These are phyloP conservation scores for Chalciporus piperatus DNA, from an alignment of 768 basidiomycete species.

Conservation along the genomic window DNA sequence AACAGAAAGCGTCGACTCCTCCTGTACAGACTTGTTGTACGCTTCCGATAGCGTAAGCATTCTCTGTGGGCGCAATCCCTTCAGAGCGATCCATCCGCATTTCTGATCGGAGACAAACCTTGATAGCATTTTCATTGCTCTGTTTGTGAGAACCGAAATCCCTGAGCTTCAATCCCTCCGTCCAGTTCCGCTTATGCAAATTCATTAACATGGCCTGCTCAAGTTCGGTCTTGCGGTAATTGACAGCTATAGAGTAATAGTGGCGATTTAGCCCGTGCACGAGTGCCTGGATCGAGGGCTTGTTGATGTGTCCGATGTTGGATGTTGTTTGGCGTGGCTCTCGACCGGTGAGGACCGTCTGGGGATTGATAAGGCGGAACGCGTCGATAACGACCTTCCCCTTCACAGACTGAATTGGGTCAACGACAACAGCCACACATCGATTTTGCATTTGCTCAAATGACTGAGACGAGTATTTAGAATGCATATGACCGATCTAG, in stretches of 20 bases:
- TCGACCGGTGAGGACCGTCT: constrained; percentile 83
- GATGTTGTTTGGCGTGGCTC: constrained; percentile 97
- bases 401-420: constrained; percentile 98
- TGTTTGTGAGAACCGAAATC: constrained; percentile 90
- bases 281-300: constrained; percentile 97
- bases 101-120: constrained; percentile 52
- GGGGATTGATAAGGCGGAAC: constrained; percentile 94
- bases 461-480: constrained; percentile 53
- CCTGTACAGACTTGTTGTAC: constrained; percentile 98
- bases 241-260: constrained; percentile 97
- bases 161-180: constrained; percentile 87
- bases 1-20: constrained; percentile 90
- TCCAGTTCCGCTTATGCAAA: constrained; percentile 98
- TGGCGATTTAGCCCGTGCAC: constrained; percentile 97
- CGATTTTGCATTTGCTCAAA: constrained; percentile 93
- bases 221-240: constrained; percentile 96
- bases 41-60: constrained; percentile 92
- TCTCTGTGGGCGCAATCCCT: constrained; percentile 31
- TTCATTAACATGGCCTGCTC: constrained; percentile 99
- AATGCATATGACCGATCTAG: background rate
- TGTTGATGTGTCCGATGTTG: constrained; percentile 98
- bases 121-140: constrained; percentile 89
- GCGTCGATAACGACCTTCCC: constrained; percentile 99
- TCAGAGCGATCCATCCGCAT: constrained; percentile 16
- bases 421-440: constrained; percentile 95